Conservation (phyloP, 1,139 yeast genomes). For the Blastobotrys elegans region DNA sequence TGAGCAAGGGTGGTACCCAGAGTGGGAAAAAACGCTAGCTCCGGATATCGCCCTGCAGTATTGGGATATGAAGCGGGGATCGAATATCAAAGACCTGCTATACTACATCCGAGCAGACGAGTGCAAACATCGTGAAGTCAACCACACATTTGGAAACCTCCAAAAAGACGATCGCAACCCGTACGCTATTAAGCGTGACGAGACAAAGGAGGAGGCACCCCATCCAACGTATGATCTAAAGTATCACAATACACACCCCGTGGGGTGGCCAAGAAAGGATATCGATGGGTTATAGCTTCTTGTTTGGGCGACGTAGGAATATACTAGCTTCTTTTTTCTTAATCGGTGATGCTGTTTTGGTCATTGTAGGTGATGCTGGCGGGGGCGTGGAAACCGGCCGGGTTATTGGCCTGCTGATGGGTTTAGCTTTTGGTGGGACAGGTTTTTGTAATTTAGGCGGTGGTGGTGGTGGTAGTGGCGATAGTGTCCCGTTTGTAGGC, state of each 20-base stretch:
- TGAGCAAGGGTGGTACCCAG: slow-evolving; percentile 48
- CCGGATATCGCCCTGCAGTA: slow-evolving; percentile 54
- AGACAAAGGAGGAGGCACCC: slow-evolving; percentile 31
- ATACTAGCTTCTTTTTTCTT: slow-evolving; percentile 10
- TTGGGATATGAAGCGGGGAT: slow-evolving; percentile 52
- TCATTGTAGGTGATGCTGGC: background rate
- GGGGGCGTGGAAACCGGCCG: background rate
- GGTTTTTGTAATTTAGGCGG: background rate
- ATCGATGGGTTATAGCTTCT: slow-evolving; percentile 27
- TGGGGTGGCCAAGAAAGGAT: slow-evolving; percentile 68
- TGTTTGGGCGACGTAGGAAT: slow-evolving; percentile 10
- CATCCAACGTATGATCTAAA: slow-evolving; percentile 55
- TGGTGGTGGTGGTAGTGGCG: background rate
- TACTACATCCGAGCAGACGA: slow-evolving; percentile 60
- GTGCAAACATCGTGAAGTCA: slow-evolving; percentile 72
- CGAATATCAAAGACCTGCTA: slow-evolving; percentile 57
- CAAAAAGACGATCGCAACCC: slow-evolving; percentile 58
- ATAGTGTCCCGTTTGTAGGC: background rate
- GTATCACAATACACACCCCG: slow-evolving; percentile 40
- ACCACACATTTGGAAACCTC: slow-evolving; percentile 70
- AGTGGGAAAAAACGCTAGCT: slow-evolving; percentile 37
- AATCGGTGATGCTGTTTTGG: background rate
- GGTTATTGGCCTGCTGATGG: background rate
- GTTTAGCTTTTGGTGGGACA: background rate
- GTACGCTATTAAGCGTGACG: slow-evolving; percentile 47